A percentile compares a stretch with the other conserved stretches of the same genome.
Evolutionary conservation across 495 filamentous ascomycete species (phyloP).

Genomic region (Letharia columbiana): DNA sequence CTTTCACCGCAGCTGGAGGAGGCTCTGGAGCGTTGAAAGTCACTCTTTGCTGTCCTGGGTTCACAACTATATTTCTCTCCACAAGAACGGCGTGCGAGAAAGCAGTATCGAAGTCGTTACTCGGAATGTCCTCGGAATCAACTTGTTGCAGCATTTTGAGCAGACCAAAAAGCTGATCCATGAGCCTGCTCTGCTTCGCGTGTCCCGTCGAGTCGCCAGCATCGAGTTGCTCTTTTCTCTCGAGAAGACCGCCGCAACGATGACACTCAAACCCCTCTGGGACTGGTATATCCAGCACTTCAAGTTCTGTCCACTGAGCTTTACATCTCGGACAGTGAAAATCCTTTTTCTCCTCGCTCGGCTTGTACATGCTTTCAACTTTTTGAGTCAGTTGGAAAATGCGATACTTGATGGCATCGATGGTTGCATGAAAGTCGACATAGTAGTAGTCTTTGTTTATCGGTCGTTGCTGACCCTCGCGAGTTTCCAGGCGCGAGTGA

Average conservation of each 20-base stretch:
- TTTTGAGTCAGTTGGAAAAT: constrained; percentile 74
- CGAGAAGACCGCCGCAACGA: constrained; percentile 64
- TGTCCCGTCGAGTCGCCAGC: constrained; percentile 59
- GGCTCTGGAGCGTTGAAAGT: constrained; percentile 36
- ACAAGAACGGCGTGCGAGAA: constrained; percentile 52
- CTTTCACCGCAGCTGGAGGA: constrained; percentile 62
- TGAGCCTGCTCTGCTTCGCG: constrained; percentile 78
- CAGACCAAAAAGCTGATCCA: constrained; percentile 77
- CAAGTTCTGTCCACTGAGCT: constrained; percentile 73
- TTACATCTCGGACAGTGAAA: constrained; percentile 76
- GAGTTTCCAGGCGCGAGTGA: constrained; percentile 68
- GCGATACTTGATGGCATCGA: constrained; percentile 95
- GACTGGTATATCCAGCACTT: constrained; percentile 66
- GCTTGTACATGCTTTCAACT: constrained; percentile 72
- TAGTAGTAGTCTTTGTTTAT: constrained; percentile 89
- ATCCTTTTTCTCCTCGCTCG: constrained; percentile 79
- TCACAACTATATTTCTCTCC: constrained; percentile 48
- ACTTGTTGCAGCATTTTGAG: constrained; percentile 78
- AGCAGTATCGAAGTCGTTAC: constrained; percentile 78
- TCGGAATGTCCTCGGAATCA: constrained; percentile 71
- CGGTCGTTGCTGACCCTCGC: constrained; percentile 71
- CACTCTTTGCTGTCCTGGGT: constrained; percentile 48
- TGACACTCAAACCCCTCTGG: constrained; percentile 69
- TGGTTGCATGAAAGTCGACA: constrained; percentile 85
- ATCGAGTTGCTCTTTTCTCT: constrained; percentile 47